Conservation (phyloP, 257 asterid genomes). For the Solanum acaule region DNA sequence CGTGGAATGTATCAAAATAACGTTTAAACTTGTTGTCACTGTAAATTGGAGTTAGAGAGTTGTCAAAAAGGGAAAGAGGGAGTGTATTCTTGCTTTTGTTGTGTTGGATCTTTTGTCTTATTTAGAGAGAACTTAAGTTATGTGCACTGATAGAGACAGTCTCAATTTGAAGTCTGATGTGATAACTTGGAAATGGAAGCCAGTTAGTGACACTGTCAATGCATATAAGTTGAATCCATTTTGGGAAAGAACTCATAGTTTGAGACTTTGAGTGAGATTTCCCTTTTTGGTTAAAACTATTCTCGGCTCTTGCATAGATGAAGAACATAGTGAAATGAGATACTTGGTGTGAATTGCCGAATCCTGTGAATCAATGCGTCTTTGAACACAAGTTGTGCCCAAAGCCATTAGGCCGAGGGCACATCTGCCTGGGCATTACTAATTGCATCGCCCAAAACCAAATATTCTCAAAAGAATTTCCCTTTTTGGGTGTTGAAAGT, state of each 20-base stretch:
- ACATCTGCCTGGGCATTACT: background rate
- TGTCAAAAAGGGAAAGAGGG: background rate
- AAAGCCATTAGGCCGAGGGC: background rate
- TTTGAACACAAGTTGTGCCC: background rate
- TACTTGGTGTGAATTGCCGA: background rate
- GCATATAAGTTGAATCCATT: background rate
- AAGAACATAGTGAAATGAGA: conserved; percentile 35
- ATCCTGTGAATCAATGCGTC: background rate
- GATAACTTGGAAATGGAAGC: background rate
- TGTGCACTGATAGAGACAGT: background rate
- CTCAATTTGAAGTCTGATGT: background rate
- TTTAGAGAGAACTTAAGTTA: background rate
- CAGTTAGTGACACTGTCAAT: background rate
- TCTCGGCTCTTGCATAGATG: conserved; percentile 28
- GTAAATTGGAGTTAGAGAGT: too few relatives aligned
- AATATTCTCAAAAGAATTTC: background rate
- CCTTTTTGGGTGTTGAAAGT: background rate
- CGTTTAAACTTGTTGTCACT: background rate
- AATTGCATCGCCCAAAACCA: background rate
- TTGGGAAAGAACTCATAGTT: background rate
- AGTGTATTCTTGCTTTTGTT: background rate
- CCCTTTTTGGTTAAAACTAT: background rate
- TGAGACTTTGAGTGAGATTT: background rate
- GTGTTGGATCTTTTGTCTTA: background rate
- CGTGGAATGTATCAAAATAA: background rate